Evolutionary conservation across 495 filamentous ascomycete genomes (phyloP).

Genomic region (Astrothelium macrocarpum): DNA sequence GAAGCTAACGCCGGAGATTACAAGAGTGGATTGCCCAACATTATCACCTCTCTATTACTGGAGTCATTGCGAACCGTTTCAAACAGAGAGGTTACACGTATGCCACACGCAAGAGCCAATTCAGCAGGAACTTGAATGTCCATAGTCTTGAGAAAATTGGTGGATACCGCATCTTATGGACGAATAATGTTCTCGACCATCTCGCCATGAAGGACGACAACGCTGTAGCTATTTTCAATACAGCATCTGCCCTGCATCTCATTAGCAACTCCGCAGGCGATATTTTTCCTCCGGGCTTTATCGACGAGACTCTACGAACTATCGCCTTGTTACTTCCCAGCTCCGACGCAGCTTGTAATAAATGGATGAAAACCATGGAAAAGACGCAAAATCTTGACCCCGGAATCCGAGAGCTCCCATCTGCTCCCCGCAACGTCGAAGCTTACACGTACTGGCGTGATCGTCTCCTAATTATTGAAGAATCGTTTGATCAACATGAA

Average conservation of each 20-base stretch:
- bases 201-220: background rate
- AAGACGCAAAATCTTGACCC: conserved; percentile 24
- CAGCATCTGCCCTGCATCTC: background rate
- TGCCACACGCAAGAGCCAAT: background rate
- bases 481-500: conserved; percentile 41
- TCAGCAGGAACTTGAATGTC: background rate
- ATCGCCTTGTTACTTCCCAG: conserved; percentile 40
- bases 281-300: conserved; percentile 28
- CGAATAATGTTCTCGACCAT: background rate
- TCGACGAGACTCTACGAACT: conserved; percentile 39
- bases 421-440: conserved; percentile 34
- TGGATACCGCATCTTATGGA: background rate
- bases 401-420: conserved; percentile 24
- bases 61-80: background rate
- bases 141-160: background rate
- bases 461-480: conserved; percentile 42
- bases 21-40: too few relatives aligned
- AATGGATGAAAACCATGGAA: conserved; percentile 6
- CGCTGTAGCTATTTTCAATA: background rate
- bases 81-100: background rate
- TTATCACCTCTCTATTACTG: background rate
- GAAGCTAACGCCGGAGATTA: too few relatives aligned
- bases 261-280: background rate
- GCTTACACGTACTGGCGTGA: conserved; percentile 43
- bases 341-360: conserved; percentile 12